Evolutionary conservation across 768 basidiomycete species (phyloP).

Genomic region (Boletus barrowsii): DNA sequence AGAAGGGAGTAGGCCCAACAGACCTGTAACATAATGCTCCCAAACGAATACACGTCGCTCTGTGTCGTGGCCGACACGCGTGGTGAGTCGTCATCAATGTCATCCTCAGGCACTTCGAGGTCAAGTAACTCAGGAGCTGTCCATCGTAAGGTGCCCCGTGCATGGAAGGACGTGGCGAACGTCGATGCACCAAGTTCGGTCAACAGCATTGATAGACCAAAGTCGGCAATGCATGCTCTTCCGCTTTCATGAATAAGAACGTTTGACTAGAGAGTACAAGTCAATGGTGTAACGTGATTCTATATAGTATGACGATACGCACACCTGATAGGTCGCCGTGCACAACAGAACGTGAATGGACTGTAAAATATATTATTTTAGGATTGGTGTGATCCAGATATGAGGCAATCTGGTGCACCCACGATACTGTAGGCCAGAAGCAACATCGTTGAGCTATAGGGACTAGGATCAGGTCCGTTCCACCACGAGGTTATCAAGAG

Average conservation of each 20-base stretch:
- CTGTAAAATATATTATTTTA: not conserved
- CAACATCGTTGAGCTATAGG: constrained; percentile 10
- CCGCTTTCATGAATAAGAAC: too few relatives aligned
- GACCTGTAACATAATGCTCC: not conserved
- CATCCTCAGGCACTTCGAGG: constrained; percentile 12
- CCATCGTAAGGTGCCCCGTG: constrained; percentile 3
- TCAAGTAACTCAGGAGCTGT: too few relatives aligned
- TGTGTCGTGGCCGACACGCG: not conserved
- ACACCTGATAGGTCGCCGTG: constrained; percentile 22
- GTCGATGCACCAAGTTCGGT: not conserved
- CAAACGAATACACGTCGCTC: not conserved
- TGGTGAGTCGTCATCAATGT: too few relatives aligned
- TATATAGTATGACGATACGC: not conserved
- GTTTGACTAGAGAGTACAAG: not conserved
- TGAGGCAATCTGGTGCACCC: too few relatives aligned
- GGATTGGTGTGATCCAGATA: too few relatives aligned
- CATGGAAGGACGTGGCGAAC: constrained; percentile 17
- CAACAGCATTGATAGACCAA: too few relatives aligned
- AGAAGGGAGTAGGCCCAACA: too few relatives aligned
- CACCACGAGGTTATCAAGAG: too few relatives aligned
- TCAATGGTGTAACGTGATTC: not conserved
- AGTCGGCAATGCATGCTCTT: too few relatives aligned
- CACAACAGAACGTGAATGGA: constrained; percentile 16
- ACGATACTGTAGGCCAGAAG: constrained; percentile 10
- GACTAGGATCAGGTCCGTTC: not conserved